Evolutionary conservation across 208 protist species (phyloP), one percentile per base, ranked within the genome.

Genomic region (Acanthamoeba castellanii): DNA sequence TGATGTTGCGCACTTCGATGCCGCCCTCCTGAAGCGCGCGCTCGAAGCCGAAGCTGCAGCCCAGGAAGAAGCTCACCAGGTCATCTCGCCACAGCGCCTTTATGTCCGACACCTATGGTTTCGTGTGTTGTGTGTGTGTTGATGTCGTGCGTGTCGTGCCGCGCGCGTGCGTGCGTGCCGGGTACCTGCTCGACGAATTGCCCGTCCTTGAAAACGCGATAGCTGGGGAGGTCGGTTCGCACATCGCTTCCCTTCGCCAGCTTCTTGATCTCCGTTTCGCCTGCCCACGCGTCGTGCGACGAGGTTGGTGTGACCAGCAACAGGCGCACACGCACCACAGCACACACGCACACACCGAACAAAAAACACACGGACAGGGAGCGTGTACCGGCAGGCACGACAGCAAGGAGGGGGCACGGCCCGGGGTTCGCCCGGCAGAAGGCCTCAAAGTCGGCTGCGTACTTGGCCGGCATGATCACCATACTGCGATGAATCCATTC

Each of bases 41-140:
- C 61, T 95, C 94, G 76, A 95, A 95, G 37, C 90, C 70, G 47
- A 95, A 95, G 61, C 72, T 92, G 90, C 94, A 95, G 59, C 94
- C 94, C 13, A 95, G 78, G 55, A 94, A 82, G 45, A 95, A 95
- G 76, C 74, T 94, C 57, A 94, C 94, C 34, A 85, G n/a, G 88
- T 95, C 94, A 25, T 92, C 82, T n/a, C 66, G 61, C 57, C 57
- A 95, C 68, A 89, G 50, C 9, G 94, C 70, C 64, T n/a, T 66
- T 18, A 95, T 72, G 84, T 95, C 92, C 42, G 92, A 47, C 84
- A 90, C 84, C 84, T 90, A 18, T 3, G 9, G 57, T 64, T 11
- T 57, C 37, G 52, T 27, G 4, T 30, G 72, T 50, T 37, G 7
- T 13, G 20, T 70, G 64, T 2, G 0, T 74, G n/a, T 11, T 8